These are phyloP conservation scores for Apiospora aurea DNA, from an alignment of 2,329 filamentous ascomycete species.

Conservation along the genomic window DNA sequence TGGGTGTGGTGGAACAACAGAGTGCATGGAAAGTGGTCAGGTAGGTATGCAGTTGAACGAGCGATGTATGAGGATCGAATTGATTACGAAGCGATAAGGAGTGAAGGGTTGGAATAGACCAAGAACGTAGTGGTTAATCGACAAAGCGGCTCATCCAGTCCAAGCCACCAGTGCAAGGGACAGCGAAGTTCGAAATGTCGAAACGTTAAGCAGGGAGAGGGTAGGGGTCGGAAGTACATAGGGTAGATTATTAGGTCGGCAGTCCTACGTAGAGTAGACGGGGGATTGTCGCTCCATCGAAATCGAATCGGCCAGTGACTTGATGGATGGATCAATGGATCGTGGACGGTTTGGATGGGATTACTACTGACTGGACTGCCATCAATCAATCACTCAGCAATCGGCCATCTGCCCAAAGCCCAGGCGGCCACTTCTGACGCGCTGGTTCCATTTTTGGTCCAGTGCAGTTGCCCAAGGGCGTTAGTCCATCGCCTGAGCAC, in stretches of 20 bases:
- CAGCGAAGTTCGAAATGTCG: neutral
- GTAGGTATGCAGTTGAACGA: slow-evolving; percentile 8
- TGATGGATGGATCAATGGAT: slow-evolving; percentile 11
- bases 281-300: slow-evolving; percentile 21
- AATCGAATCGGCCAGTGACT: neutral
- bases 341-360: neutral
- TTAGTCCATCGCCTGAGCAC: slow-evolving; percentile 12
- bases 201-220: neutral
- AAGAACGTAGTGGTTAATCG: slow-evolving; percentile 14
- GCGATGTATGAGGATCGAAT: slow-evolving; percentile 30
- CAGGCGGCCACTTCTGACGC: slow-evolving; percentile 14
- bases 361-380: no score
- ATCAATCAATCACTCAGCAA: neutral
- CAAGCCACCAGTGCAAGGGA: slow-evolving; percentile 22
- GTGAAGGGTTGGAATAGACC: slow-evolving; percentile 25
- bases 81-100: slow-evolving; percentile 34
- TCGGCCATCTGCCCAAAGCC: neutral
- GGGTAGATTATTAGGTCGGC: slow-evolving; percentile 11
- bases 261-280: slow-evolving; percentile 6
- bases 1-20: slow-evolving; percentile 26
- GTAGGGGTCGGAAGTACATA: neutral
- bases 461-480: neutral
- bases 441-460: neutral
- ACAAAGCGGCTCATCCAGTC: slow-evolving; percentile 18
- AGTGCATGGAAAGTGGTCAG: neutral